A percentile compares a stretch with the other conserved stretches of the same genome.
These are phyloP conservation scores for Termitomyces sp. DNA, from an alignment of 768 basidiomycete genomes.

Conservation along the genomic window DNA sequence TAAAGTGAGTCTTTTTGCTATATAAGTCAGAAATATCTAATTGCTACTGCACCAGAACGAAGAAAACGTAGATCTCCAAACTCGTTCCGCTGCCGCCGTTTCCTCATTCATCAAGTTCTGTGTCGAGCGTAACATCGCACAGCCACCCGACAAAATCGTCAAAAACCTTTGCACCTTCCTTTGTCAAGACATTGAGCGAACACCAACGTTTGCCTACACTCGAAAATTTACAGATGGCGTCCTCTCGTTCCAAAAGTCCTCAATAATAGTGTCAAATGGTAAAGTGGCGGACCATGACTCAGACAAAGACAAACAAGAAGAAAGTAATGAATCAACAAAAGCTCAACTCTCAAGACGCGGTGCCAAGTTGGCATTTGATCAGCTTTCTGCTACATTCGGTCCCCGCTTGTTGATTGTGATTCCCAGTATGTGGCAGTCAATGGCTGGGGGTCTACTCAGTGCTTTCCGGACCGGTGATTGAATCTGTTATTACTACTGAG, in stretches of 20 bases:
- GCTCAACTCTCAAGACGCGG: constrained; percentile 78
- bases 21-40: constrained; percentile 1
- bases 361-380: constrained; percentile 74
- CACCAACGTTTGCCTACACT: constrained; percentile 78
- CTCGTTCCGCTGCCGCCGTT: constrained; percentile 80
- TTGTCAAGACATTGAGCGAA: constrained; percentile 85
- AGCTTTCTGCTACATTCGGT: constrained; percentile 76
- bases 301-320: constrained; percentile 36
- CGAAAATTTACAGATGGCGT: constrained; percentile 66
- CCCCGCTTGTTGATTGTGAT: constrained; percentile 64
- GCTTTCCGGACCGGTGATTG: constrained; percentile 63
- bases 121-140: constrained; percentile 59
- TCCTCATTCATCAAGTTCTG: constrained; percentile 88
- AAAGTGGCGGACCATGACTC: constrained; percentile 33
- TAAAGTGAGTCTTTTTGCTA: constrained; percentile 52
- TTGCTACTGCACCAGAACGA: constrained; percentile 52
- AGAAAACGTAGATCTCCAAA: constrained; percentile 83
- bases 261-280: constrained; percentile 24
- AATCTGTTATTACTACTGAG: background rate
- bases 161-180: constrained; percentile 96
- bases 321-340: constrained; percentile 53
- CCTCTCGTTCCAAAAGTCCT: constrained; percentile 57
- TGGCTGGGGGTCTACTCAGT: constrained; percentile 71
- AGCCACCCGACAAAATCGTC: constrained; percentile 93
- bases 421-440: constrained; percentile 95